Evolutionary conservation across 73 alveolate genomes (phyloP), one percentile per base, ranked within the genome.

Genomic region (Paramecium caudatum): DNA sequence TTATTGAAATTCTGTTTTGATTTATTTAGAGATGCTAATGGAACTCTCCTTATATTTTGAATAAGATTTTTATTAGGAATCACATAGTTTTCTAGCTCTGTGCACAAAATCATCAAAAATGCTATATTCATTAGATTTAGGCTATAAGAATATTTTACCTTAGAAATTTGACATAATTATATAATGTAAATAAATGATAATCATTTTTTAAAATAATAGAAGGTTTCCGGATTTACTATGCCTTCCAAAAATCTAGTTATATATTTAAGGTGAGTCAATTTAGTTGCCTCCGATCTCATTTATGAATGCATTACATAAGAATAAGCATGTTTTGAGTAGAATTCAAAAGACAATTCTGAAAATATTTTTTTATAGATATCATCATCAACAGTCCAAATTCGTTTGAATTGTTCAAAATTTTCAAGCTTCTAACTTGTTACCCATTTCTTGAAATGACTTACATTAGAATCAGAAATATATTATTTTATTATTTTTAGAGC

Each of bases 231-330:
- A 19, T 55, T 46, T n/a, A 83, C 91, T 33, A 83, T 83, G 2
- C 91, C 91, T 83, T 83, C 91, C 30, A 83, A 50, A 70, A 83
- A 83, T 21, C 91, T 47, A 70, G 85, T 55, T 8, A 83, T 83
- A 48, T 83, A 83, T 55, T 83, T 83, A 8, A 83, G 23, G 61
- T 83, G 91, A 32, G 91, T 83, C 61, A 45, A 39, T 55, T 70
- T 65, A 12, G 91, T 83, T 19, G 55, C 46, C 30, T 83, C 91
- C n/a, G 91, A 83, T 83, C 91, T 83, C 91, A 83, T 83, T 45
- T 83, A 37, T 49, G 91, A 83, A 61, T 70, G 85, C 78, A 83
- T 65, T n/a, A 83, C 91, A 47, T 83, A 83, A 13, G 82, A 65
- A 33, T 65, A 83, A 5, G 91, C 91, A 47, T 83, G 91, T 17